These are phyloP conservation scores for Heritiera fomes DNA, from an alignment of 345 rosid genomes.

Conservation along the genomic window DNA sequence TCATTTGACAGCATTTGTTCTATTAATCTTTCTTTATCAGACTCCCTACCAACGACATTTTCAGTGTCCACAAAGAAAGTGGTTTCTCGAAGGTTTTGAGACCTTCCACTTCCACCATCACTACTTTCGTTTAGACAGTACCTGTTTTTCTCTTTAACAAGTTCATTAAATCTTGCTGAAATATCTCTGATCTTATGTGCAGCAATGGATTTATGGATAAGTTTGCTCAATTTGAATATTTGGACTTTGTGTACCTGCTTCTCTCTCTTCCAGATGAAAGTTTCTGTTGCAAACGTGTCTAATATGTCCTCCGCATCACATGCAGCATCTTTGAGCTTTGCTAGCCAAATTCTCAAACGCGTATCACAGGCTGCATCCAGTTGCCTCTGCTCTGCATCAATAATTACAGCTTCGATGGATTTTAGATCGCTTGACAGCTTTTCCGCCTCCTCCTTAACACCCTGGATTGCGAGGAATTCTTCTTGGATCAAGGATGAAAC, in stretches of 20 bases:
- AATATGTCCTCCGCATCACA: slow-evolving; percentile 9
- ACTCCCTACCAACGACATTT: slow-evolving; percentile 14
- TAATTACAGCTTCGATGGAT: background rate
- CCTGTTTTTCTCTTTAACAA: background rate
- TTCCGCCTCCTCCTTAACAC: background rate
- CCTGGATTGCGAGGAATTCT: background rate
- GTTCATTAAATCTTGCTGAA: background rate
- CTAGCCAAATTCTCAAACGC: background rate
- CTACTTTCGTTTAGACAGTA: background rate
- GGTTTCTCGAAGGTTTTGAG: background rate
- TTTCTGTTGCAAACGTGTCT: slow-evolving; percentile 10
- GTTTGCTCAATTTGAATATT: background rate
- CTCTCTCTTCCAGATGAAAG: slow-evolving; percentile 1
- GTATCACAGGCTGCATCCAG: background rate
- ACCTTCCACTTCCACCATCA: background rate
- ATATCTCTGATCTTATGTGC: background rate
- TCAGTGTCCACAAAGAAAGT: background rate
- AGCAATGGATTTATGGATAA: background rate
- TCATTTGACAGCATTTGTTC: background rate
- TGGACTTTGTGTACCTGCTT: background rate
- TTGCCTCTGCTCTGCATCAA: slow-evolving; percentile 19
- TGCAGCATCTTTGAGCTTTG: background rate
- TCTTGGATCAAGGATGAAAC: background rate
- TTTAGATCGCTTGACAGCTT: background rate
- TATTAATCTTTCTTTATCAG: background rate